A percentile compares a stretch with the other conserved stretches of the same genome.
Evolutionary conservation across 352 stramenopile species (phyloP).

Genomic region (Sclerospora graminicola): DNA sequence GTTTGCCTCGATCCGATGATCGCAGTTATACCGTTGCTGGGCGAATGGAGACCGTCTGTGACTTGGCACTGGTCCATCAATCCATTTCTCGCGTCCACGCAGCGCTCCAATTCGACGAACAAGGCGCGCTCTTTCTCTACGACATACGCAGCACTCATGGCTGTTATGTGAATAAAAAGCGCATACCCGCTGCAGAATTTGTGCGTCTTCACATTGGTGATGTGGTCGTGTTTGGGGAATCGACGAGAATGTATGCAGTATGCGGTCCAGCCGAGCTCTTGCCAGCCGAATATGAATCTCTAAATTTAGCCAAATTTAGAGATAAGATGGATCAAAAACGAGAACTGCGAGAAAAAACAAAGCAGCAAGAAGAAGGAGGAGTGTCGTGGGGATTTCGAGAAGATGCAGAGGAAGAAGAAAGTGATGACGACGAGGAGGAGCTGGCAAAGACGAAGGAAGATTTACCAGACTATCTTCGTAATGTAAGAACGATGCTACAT

Average conservation of each 20-base stretch:
- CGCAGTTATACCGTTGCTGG: slow-evolving; percentile 43
- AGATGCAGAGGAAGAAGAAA: slow-evolving; percentile 53
- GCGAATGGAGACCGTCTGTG: slow-evolving; percentile 49
- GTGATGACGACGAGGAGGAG: slow-evolving; percentile 20
- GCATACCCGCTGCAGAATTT: slow-evolving; percentile 32
- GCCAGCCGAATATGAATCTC: slow-evolving; percentile 69
- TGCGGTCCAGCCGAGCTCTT: slow-evolving; percentile 55
- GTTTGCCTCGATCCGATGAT: slow-evolving; percentile 14
- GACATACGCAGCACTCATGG: slow-evolving; percentile 78
- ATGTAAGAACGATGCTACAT: slow-evolving; percentile 20
- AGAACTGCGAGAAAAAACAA: slow-evolving; percentile 9
- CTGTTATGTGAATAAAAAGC: slow-evolving; percentile 80
- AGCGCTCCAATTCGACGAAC: slow-evolving; percentile 53
- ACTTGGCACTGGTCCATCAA: slow-evolving; percentile 60
- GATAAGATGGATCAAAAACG: slow-evolving; percentile 20
- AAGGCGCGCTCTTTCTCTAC: slow-evolving; percentile 56
- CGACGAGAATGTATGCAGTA: slow-evolving; percentile 71
- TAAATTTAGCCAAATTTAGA: slow-evolving; percentile 27
- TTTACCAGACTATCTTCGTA: slow-evolving; percentile 65
- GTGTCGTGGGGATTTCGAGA: slow-evolving; percentile 80
- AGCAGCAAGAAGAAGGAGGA: slow-evolving; percentile 18
- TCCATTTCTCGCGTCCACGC: slow-evolving; percentile 74
- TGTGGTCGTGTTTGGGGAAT: slow-evolving; percentile 83
- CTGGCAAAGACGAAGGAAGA: slow-evolving; percentile 9
- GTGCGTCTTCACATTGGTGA: slow-evolving; percentile 69